Percentiles rank a stretch among this genome's conserved stretches.
Evolutionary conservation across 805 yeast genomes (phyloP).

Genomic region (Lipomyces anomalus): DNA sequence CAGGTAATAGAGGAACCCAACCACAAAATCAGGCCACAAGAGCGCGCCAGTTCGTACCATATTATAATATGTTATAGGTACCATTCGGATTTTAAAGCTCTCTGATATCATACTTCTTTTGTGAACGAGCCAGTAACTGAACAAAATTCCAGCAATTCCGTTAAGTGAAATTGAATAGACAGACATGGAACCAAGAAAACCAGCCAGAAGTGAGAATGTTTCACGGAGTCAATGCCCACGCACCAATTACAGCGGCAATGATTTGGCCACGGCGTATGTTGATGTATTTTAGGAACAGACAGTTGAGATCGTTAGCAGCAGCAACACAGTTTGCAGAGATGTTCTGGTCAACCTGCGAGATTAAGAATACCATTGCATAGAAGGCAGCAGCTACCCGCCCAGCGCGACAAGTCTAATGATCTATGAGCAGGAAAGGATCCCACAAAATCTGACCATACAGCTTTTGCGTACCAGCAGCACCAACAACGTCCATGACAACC

Average conservation of each 20-base stretch:
- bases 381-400: conserved; percentile 25
- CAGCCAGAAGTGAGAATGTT: conserved; percentile 36
- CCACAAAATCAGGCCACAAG: conserved; percentile 37
- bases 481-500: conserved; percentile 21
- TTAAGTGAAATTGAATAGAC: conserved; percentile 40
- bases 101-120: conserved; percentile 38
- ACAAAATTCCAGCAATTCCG: conserved; percentile 38
- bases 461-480: conserved; percentile 19
- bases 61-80: conserved; percentile 40
- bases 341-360: conserved; percentile 71
- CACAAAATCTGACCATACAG: conserved; percentile 21
- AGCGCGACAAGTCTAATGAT: conserved; percentile 20
- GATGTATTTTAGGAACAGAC: conserved; percentile 41
- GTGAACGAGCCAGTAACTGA: conserved; percentile 42
- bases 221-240: conserved; percentile 40
- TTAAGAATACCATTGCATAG: conserved; percentile 41
- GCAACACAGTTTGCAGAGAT: conserved; percentile 47
- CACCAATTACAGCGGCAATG: conserved; percentile 34
- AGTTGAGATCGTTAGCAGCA: conserved; percentile 36
- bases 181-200: conserved; percentile 36
- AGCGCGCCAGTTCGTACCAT: conserved; percentile 44
- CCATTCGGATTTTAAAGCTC: conserved; percentile 40
- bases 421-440: conserved; percentile 21
- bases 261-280: conserved; percentile 58
- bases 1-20: conserved; percentile 27